phyloP scores from a whole-genome alignment of 768 basidiomycete genomes.

The Termitomyces sp. region DNA sequence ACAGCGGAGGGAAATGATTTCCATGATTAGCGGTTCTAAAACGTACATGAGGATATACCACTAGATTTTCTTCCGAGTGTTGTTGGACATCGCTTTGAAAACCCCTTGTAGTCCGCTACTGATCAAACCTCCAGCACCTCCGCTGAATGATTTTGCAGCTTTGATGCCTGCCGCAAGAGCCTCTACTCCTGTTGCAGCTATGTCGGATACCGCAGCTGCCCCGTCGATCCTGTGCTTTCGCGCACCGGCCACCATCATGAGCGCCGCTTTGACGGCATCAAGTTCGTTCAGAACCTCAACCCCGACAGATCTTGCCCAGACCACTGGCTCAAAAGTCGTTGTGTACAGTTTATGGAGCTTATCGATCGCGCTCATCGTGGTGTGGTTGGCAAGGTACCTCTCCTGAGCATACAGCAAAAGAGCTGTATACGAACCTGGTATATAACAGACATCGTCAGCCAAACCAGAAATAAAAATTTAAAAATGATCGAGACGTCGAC shows the following conservation, averaged over 20 bases:
- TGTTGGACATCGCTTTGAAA: slow-evolving; percentile 10
- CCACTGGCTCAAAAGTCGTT: slow-evolving; percentile 57
- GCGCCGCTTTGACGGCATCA: slow-evolving; percentile 69
- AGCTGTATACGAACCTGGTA: slow-evolving; percentile 65
- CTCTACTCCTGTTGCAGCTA: slow-evolving; percentile 42
- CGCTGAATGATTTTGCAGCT: slow-evolving; percentile 22
- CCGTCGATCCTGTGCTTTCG: slow-evolving; percentile 9
- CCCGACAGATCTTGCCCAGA: slow-evolving; percentile 85
- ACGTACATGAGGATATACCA: background rate
- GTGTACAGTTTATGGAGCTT: slow-evolving; percentile 88
- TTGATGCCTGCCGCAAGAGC: slow-evolving; percentile 29
- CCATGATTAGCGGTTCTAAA: background rate
- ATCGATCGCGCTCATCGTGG: slow-evolving; percentile 77
- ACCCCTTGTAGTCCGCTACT: slow-evolving; percentile 24
- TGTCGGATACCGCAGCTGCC: slow-evolving; percentile 23
- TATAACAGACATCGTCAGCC: background rate
- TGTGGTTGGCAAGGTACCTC: slow-evolving; percentile 84
- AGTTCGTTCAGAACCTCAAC: slow-evolving; percentile 90
- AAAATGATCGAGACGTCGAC: too few relatives aligned
- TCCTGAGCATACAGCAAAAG: slow-evolving; percentile 73
- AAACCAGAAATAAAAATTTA: background rate
- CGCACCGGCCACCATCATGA: slow-evolving; percentile 80
- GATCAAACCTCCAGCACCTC: slow-evolving; percentile 21
- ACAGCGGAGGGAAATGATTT: background rate
- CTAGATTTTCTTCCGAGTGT: background rate